Evolutionary conservation across 306 rosid species (phyloP), one percentile per base, ranked within the genome.

Genomic region (Pyrus betulifolia): DNA sequence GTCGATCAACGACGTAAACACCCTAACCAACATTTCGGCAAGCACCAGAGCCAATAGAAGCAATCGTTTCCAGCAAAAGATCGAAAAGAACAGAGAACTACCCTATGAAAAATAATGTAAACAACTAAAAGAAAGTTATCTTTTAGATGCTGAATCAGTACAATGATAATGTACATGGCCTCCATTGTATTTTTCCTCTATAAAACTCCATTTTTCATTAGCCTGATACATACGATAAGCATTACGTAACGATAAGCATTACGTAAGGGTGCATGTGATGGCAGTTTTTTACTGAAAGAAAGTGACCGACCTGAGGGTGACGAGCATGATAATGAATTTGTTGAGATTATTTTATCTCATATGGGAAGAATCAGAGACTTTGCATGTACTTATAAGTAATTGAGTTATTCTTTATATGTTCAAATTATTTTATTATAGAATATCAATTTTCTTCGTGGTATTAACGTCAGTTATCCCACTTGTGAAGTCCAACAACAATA

Each of bases 301-400:
- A 59, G 84, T 78, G 55, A 15, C 55, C 55, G 82, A 80, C 80
- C 40, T 68, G 71, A 80, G 73, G 79, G 82, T 42, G 79, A 79
- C 67, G 67, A 69, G 79, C 78, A 80, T 78, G 75, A 78, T 69
- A 61, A 52, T 8, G 44, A 23, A 35, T 25, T 35, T 35, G 38
- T 35, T 35, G 38, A 35, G 38, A 35, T 5, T 35, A 33, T 33
- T 33, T 33, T 33, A 33, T 33, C 38, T 33, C 38, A 6, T 33
- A 33, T 33, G 8, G 38, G 6, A 0, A 35, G 6, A 35, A 35
- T 35, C 0, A 35, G 8, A 35, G 2, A 35, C 2, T 35, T 35
- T 35, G 0, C 38, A 35, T 35, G 7, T 35, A 35, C 8, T 35
- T 35, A 35, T 35, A 35, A 35, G 38, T 35, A 35, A 35, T 35